Base-by-base conservation (phyloP, 2,329 filamentous ascomycete genomes). In the Sporothrix curviconia region DNA sequence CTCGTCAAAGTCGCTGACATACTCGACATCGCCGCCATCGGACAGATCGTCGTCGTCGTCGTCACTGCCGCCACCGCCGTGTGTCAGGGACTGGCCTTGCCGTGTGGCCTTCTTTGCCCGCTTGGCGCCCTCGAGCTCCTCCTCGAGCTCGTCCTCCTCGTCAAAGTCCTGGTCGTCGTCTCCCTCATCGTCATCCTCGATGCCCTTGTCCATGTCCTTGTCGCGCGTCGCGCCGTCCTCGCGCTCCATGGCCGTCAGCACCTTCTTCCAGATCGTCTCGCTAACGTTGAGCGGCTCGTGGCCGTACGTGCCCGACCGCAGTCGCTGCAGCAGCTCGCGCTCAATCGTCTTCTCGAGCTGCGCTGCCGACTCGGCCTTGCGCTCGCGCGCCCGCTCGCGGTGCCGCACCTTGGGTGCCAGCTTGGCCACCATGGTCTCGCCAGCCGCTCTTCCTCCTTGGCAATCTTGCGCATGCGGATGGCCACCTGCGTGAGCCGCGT, bases 331-430 rank as follows among this genome's bases (percentile, higher is more conserved):
- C 64, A 99, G 79, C 74, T 97, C 92, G 56, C 94, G 80, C 79
- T 99, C 94, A 71, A 99, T 97, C 7, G 91, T 91, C 63, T 90
- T 80, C 79, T 99, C 94, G 60, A 99, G 84, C 82, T 96, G 96
- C 22, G 94, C 94, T 7, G 89, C 89, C 19, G 85, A 84, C 72
- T 89, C 84, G 11, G 86, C 85, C 69, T 85, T 83, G 68, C 83
- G 73, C 71, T 83, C 80, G 67, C 89, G 79, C 3, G 87, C 87
- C 64, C 82, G 82, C 71, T 94, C 89, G 63, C 89, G 80, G 65
- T 86, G 81, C 64, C 82, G 79, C 57, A 99, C 83, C 80, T 99
- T 99, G 55, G 92, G 92, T 57, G 94, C 92, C 68, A 96, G 75
- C 73, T 90, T 91, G 34, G 90, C 87, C 24, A 97, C 92, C 44